Conservation (phyloP, 352 stramenopile genomes). For the Globisporangium alternatum region DNA sequence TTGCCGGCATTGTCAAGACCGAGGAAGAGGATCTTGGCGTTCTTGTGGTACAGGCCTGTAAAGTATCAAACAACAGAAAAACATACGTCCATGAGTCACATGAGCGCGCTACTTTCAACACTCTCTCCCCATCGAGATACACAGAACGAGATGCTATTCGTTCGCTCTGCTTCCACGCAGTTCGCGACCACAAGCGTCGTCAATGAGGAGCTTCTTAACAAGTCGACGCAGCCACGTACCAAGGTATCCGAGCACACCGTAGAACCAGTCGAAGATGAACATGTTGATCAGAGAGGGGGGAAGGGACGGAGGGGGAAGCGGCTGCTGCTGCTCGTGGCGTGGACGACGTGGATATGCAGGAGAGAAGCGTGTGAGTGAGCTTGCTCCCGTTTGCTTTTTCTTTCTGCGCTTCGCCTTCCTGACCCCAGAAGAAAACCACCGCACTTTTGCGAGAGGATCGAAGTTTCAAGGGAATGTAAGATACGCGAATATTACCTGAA, state of each 20-base stretch:
- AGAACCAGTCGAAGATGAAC: constrained; percentile 97
- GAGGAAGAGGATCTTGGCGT: constrained; percentile 99
- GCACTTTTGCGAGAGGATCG: constrained; percentile 1
- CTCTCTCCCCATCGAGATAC: neutral
- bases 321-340: constrained; percentile 1
- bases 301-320: neutral
- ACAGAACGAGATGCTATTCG: neutral
- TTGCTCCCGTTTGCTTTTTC: constrained; percentile 1
- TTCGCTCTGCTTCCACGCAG: neutral
- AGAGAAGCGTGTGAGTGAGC: neutral
- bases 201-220: neutral
- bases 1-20: constrained; percentile 99
- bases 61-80: neutral
- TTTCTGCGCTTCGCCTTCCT: constrained; percentile 15
- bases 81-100: neutral
- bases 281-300: constrained; percentile 37
- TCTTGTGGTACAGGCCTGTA: constrained; percentile 99
- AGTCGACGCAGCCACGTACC: constrained; percentile 53
- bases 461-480: neutral
- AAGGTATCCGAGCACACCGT: constrained; percentile 91
- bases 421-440: constrained; percentile 27
- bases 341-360: constrained; percentile 8
- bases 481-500: neutral
- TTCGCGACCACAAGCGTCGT: neutral
- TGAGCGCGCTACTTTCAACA: neutral